Conservation (phyloP, 768 basidiomycete genomes). For the Symmetrospora coprosmae region DNA sequence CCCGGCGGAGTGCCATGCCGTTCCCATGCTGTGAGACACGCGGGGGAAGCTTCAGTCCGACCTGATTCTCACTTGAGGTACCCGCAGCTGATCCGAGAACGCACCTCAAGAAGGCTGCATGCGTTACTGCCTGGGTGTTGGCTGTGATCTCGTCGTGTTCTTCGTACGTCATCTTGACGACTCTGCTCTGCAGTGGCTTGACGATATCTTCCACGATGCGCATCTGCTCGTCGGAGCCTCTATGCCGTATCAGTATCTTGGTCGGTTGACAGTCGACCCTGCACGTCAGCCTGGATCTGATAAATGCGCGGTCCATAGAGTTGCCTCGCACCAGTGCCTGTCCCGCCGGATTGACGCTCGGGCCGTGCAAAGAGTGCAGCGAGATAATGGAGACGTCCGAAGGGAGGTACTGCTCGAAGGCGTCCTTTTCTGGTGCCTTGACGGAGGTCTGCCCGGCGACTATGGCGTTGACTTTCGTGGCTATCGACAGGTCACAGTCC, state of each 20-base stretch:
- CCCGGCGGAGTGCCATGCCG: constrained; percentile 66
- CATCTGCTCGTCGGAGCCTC: constrained; percentile 60
- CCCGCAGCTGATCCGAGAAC: constrained; percentile 17
- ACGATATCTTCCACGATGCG: constrained; percentile 68
- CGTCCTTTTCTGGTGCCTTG: constrained; percentile 78
- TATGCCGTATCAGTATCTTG: constrained; percentile 77
- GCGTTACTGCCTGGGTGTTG: constrained; percentile 95
- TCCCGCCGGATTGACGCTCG: constrained; percentile 67
- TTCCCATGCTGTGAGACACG: constrained; percentile 71
- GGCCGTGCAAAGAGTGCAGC: constrained; percentile 87
- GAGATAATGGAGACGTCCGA: constrained; percentile 76
- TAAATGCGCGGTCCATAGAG: too few relatives aligned
- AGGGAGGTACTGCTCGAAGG: constrained; percentile 80
- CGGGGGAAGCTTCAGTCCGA: not conserved
- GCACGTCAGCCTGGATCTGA: not conserved
- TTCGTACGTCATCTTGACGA: constrained; percentile 85
- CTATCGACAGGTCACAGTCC: constrained; percentile 39
- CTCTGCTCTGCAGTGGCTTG: constrained; percentile 61
- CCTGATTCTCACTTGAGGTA: not conserved
- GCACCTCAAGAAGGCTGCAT: constrained; percentile 90
- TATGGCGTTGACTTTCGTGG: constrained; percentile 79
- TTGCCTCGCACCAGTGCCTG: constrained; percentile 63
- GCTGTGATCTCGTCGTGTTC: constrained; percentile 94
- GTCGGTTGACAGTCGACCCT: not conserved
- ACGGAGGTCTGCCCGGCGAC: constrained; percentile 95